Base-by-base conservation (phyloP, 2,329 filamentous ascomycete genomes). In the Tolypocladium sp. region DNA sequence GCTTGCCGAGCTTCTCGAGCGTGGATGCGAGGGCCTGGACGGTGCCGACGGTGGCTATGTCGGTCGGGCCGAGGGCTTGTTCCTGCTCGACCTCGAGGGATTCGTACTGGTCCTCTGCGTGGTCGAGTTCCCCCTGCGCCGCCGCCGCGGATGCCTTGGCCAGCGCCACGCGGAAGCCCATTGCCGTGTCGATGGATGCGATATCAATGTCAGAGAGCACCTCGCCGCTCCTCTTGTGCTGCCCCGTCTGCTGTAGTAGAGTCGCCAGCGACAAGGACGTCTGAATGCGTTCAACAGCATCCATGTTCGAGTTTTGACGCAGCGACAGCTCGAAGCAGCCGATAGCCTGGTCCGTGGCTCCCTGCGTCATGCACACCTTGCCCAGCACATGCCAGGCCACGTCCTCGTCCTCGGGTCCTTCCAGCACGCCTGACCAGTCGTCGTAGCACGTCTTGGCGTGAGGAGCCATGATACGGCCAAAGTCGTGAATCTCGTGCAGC, bases 331-430 rank as follows among this genome's bases (percentile, higher is more conserved):
- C 61, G 38, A 69, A 69, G 60, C 67, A 69, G 3, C 67, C 66
- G 22, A 68, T 66, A 2, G 65, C 65, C 55, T 68, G 65, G 12
- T 66, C 61, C 12, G 63, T 10, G 6, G 62, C 63, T 7, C 67
- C 67, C 37, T 68, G 66, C 9, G 63, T 65, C 66, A 69, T 68
- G 55, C 67, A 69, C 12, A 67, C 65, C 33, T 64, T 62, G 17
- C 67, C 73, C 38, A 73, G 63, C 20, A 76, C 68, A 53, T 76
- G 72, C 63, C 72, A 70, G 25, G 73, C 72, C n/a, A 75, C 64
- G 40, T 73, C 71, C 58, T 73, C 70, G 9, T 71, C 65, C 40
- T 68, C 67, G 17, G 59, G 44, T 13, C 56, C 51, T 35, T 64
- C 57, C 4, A 69, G 38, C 15, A 65, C 57, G 6, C 58, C 33